Base-by-base conservation (phyloP, 2,329 filamentous ascomycete species). In the Pseudocercospora fuligena region DNA sequence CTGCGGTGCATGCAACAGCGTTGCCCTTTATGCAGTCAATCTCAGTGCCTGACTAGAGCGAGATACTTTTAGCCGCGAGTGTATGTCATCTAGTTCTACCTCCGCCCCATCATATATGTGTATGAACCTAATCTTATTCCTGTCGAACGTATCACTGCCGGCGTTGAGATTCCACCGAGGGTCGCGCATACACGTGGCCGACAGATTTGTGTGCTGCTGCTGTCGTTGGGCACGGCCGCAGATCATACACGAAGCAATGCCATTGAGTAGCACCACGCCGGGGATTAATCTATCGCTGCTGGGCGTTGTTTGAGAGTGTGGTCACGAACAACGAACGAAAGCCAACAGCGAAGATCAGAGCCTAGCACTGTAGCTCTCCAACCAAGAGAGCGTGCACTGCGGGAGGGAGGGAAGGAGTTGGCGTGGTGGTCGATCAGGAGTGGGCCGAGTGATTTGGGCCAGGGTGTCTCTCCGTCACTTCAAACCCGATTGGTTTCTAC, bases 341-440 rank as follows among this genome's bases (percentile, higher is more conserved):
- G 21, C 49, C 49, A 54, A 54, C 49, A 54, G 49, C 49, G 49
- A 54, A 54, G 49, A 54, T 54, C 31, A 54, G 19, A 49, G 46
- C 19, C 46, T 21, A 25, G 49, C 23, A 25, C 21, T 5, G 46
- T 54, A 54, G 25, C 25, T 21, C 49, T 16, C 49, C 19, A 56
- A 31, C 51, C 51, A 56, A 29, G 51, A 14, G 51, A 56, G 51
- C 51, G 51, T 56, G 51, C 47, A 51, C 47, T 51, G 11, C 51
- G 21, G 25, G 51, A 23, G 51, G 51, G 51, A 54, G 25, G 51
- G 51, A 54, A 29, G 51, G 51, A 29, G 49, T 53, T 27, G 49
- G 49, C 49, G 49, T 53, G 21, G 23, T 25, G 49, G 49, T 29
- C 49, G 49, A 54, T 54, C 49, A 54, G 49, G 49, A 54, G 49